Evolutionary conservation across 169 alveolate species (phyloP).

Genomic region (Cystoisospora suis): DNA sequence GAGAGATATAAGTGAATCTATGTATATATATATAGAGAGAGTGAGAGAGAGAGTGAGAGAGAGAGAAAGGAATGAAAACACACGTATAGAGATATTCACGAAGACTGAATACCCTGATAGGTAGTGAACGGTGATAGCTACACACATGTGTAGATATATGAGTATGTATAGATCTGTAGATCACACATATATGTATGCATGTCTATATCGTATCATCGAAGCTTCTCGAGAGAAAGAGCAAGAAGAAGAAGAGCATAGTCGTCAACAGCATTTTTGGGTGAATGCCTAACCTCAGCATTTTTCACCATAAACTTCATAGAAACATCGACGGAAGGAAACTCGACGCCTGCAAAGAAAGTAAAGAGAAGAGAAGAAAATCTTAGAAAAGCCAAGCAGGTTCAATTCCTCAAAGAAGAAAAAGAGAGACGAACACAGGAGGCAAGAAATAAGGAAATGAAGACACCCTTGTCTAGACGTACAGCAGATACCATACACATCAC

Average conservation of each 20-base stretch:
- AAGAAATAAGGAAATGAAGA: no score
- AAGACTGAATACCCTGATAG: no score
- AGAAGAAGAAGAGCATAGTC: not conserved
- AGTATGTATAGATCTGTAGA: no score
- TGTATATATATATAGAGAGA: not conserved
- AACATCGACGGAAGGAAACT: slow-evolving; percentile 28
- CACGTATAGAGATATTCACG: not conserved
- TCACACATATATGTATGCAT: not conserved
- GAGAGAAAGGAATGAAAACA: not conserved
- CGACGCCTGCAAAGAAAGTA: slow-evolving; percentile 28
- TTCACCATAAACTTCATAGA: slow-evolving; percentile 35
- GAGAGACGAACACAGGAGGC: no score
- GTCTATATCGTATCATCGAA: not conserved
- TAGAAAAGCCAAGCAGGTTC: not conserved
- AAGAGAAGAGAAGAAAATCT: not conserved
- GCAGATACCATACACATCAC: no score
- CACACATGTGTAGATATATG: not conserved
- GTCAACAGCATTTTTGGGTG: not conserved
- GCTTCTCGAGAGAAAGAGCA: not conserved
- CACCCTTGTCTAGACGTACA: no score
- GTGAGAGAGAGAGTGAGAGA: not conserved
- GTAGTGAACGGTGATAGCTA: not conserved
- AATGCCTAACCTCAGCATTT: slow-evolving; percentile 43
- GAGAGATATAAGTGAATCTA: not conserved
- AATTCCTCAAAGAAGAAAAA: no score